phyloP scores from a whole-genome alignment of 2,329 filamentous ascomycete genomes.

The Stachybotrys echinatus region DNA sequence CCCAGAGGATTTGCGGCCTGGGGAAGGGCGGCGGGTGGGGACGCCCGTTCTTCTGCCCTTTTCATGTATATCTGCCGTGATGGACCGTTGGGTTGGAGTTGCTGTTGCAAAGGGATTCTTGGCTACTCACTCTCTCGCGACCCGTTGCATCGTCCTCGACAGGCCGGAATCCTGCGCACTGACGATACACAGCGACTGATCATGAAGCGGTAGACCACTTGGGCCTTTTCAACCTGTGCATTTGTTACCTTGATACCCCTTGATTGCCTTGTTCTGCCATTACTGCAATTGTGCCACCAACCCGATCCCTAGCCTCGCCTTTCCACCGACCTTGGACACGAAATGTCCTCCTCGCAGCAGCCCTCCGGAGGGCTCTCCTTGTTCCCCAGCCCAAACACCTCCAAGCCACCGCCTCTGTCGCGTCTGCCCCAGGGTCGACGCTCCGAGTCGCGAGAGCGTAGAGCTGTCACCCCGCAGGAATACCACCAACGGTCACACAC shows the following conservation, averaged over 20 bases:
- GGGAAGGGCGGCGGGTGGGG: too few relatives aligned
- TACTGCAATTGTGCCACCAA: slow-evolving; percentile 4
- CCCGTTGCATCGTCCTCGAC: not conserved
- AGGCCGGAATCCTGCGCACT: not conserved
- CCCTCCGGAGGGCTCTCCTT: slow-evolving; percentile 49
- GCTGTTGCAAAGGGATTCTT: not conserved
- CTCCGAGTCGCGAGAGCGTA: slow-evolving; percentile 29
- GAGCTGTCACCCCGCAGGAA: slow-evolving; percentile 29
- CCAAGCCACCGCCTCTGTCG: slow-evolving; percentile 20
- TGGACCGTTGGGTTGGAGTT: not conserved
- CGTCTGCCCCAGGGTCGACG: slow-evolving; percentile 34
- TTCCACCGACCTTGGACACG: not conserved
- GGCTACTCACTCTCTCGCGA: not conserved
- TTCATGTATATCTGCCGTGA: not conserved
- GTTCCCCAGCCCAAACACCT: slow-evolving; percentile 45
- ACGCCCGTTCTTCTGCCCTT: not conserved
- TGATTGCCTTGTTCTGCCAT: slow-evolving; percentile 3
- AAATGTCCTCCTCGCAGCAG: slow-evolving; percentile 29
- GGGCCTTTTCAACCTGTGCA: slow-evolving; percentile 2
- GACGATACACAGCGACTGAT: not conserved
- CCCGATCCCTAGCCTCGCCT: not conserved
- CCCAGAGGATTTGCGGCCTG: not conserved
- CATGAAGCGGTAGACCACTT: slow-evolving; percentile 19
- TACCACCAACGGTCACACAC: slow-evolving; percentile 12
- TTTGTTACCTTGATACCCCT: slow-evolving; percentile 11